These are phyloP conservation scores for Nannochloris sp. DNA, from an alignment of 139 green algal genomes.

Conservation along the genomic window DNA sequence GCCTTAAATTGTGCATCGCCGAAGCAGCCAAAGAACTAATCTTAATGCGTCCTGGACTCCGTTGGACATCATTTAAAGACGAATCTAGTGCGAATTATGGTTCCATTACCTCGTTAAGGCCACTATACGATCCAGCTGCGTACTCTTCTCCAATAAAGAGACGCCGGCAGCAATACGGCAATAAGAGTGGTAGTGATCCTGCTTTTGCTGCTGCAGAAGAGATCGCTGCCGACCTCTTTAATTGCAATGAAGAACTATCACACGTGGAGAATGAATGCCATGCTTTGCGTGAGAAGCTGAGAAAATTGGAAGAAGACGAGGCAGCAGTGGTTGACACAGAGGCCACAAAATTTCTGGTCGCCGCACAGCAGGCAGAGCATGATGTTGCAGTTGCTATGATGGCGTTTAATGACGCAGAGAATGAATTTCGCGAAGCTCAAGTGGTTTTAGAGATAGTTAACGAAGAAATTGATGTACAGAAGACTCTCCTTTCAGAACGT, in stretches of 20 bases:
- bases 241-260: background rate
- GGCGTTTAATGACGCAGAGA: background rate
- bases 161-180: background rate
- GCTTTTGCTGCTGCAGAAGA: background rate
- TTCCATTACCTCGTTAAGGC: background rate
- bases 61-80: background rate
- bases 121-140: conserved; percentile 5
- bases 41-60: background rate
- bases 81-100: background rate
- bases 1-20: background rate
- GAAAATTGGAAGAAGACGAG: conserved; percentile 1
- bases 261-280: background rate
- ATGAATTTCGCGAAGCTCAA: no score
- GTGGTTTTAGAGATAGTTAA: background rate
- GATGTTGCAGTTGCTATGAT: background rate
- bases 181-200: background rate
- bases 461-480: background rate
- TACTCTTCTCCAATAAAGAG: conserved; percentile 16
- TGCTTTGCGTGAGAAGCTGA: background rate
- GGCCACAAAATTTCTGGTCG: background rate
- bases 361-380: background rate
- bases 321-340: background rate
- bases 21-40: background rate
- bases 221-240: conserved; percentile 8
- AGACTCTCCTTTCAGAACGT: background rate